These are phyloP conservation scores for Phycomyces nitens DNA, from an alignment of 192 early-diverging fungal species.

Conservation along the genomic window DNA sequence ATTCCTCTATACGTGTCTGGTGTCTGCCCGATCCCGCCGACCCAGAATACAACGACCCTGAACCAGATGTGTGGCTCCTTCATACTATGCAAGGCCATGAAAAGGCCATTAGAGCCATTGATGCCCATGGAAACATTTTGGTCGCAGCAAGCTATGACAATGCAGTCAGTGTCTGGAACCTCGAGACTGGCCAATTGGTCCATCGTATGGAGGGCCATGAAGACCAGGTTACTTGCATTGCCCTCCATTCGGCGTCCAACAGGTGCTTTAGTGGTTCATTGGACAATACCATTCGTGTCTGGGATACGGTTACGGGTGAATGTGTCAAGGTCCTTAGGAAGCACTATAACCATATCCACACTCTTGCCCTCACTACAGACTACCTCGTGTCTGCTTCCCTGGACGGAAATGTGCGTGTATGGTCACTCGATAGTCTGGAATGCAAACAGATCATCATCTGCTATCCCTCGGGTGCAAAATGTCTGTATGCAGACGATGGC, in stretches of 20 bases:
- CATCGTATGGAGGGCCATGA: constrained; percentile 81
- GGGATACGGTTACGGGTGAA: constrained; percentile 82
- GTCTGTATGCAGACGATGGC: constrained; percentile 51
- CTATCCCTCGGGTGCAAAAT: constrained; percentile 97
- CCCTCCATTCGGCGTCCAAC: constrained; percentile 75
- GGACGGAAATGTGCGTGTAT: constrained; percentile 89
- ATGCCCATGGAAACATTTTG: constrained; percentile 79
- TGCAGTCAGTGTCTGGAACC: constrained; percentile 88
- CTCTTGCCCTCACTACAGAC: constrained; percentile 65
- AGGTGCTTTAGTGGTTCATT: constrained; percentile 89
- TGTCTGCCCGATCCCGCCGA: constrained; percentile 52
- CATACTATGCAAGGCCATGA: constrained; percentile 80
- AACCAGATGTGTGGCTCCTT: constrained; percentile 72
- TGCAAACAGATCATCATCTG: constrained; percentile 66
- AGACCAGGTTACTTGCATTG: constrained; percentile 92
- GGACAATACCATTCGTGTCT: constrained; percentile 90
- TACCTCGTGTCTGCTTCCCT: constrained; percentile 92
- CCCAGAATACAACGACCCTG: constrained; percentile 26
- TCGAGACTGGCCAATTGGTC: constrained; percentile 60
- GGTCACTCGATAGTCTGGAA: constrained; percentile 66
- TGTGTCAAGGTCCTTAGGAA: constrained; percentile 84
- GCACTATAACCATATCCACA: constrained; percentile 73
- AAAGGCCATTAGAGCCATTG: constrained; percentile 87
- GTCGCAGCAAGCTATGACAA: constrained; percentile 91
- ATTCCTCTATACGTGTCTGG: constrained; percentile 92